Percentiles rank a stretch among this genome's conserved stretches.
Conservation (phyloP, 2,329 filamentous ascomycete genomes). For the Diaporthe caulivora region DNA sequence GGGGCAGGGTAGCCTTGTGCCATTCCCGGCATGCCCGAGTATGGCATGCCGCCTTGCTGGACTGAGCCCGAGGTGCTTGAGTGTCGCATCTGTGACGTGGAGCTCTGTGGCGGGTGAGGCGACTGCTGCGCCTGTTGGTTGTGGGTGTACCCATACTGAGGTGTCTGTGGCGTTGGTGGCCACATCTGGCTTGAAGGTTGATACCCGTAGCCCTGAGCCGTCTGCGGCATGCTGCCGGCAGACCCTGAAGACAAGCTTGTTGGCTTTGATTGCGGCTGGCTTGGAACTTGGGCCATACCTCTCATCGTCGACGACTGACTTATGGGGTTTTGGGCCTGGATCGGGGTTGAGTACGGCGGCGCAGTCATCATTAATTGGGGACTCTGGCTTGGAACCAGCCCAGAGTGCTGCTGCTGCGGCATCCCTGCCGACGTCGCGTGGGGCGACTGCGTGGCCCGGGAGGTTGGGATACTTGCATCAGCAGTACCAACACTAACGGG, state of each 20-base stretch:
- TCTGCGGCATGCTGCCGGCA: slow-evolving; percentile 64
- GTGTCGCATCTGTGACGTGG: slow-evolving; percentile 72
- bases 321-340: slow-evolving; percentile 78
- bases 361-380: slow-evolving; percentile 76
- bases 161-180: slow-evolving; percentile 74
- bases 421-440: slow-evolving; percentile 66
- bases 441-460: slow-evolving; percentile 69
- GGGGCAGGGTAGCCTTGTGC: slow-evolving; percentile 68
- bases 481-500: slow-evolving; percentile 51
- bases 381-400: slow-evolving; percentile 71
- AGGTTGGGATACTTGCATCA: slow-evolving; percentile 60
- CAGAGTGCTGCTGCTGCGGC: slow-evolving; percentile 64
- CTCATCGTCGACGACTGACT: slow-evolving; percentile 78
- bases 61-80: slow-evolving; percentile 66
- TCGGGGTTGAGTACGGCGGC: slow-evolving; percentile 76
- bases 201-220: slow-evolving; percentile 72
- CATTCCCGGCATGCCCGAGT: slow-evolving; percentile 73
- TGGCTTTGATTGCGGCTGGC: slow-evolving; percentile 75
- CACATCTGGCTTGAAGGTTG: slow-evolving; percentile 72
- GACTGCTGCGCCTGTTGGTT: slow-evolving; percentile 62
- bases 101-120: slow-evolving; percentile 68
- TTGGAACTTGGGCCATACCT: slow-evolving; percentile 72
- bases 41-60: slow-evolving; percentile 68
- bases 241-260: slow-evolving; percentile 70
- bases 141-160: slow-evolving; percentile 68